Percentiles rank a stretch among this genome's conserved stretches.
Conservation (phyloP, 257 asterid species). For the Solanum lycopersicoides region DNA sequence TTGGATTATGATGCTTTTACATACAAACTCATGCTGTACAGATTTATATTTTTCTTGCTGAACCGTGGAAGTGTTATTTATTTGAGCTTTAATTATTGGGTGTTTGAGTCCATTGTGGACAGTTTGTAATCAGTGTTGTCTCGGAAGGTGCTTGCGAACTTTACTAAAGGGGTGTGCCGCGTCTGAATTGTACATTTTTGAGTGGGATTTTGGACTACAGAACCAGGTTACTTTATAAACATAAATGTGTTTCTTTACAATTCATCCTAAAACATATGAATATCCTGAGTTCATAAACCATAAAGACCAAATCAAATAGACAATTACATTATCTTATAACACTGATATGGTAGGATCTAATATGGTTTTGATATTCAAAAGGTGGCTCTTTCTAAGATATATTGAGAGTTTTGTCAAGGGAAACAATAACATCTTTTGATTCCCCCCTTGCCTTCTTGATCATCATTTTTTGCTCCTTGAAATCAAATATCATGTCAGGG, state of each 20-base stretch:
- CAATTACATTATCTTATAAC: neutral
- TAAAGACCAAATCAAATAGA: neutral
- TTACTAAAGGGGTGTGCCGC: neutral
- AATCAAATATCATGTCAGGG: no score
- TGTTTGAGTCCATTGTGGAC: neutral
- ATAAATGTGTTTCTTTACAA: neutral
- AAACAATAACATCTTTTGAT: neutral
- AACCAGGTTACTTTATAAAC: neutral
- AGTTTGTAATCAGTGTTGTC: neutral
- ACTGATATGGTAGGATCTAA: neutral
- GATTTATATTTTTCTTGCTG: neutral
- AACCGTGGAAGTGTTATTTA: neutral
- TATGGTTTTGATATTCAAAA: neutral
- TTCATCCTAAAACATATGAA: neutral
- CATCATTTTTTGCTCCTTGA: no score
- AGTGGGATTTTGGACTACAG: neutral
- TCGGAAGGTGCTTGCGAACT: neutral
- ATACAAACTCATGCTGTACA: neutral
- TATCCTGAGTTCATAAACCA: neutral
- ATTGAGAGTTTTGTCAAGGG: neutral
- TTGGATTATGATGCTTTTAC: neutral
- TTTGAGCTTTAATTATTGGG: neutral
- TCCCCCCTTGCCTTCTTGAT: neutral
- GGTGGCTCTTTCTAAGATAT: neutral
- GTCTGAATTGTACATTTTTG: neutral